phyloP scores from a whole-genome alignment of 2,329 filamentous ascomycete species.

The Sporothrix inflata region DNA sequence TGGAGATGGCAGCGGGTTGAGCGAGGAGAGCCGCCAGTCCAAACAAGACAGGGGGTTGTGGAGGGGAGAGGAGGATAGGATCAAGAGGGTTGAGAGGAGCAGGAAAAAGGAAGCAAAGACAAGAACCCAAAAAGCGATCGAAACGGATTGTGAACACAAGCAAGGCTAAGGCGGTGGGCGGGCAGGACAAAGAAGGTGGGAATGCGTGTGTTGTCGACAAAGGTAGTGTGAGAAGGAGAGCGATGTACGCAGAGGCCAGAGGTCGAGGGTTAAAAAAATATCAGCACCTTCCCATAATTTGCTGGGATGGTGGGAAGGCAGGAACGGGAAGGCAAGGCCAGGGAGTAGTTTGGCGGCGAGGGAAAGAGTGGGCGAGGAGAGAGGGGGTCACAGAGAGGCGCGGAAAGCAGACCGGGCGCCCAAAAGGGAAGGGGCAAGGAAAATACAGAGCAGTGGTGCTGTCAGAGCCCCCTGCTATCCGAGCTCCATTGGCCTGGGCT shows the following conservation, averaged over 20 bases:
- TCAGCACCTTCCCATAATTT: constrained; percentile 16
- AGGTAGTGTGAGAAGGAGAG: neutral
- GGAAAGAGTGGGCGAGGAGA: constrained; percentile 2
- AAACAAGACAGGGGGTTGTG: constrained; percentile 14
- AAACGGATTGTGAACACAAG: constrained; percentile 13
- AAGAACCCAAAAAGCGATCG: constrained; percentile 1
- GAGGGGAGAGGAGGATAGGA: neutral
- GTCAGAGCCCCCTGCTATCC: neutral
- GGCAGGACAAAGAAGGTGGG: constrained; percentile 10
- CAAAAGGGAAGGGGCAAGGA: neutral
- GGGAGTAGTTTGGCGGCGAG: neutral
- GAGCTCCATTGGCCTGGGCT: neutral
- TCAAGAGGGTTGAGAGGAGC: neutral
- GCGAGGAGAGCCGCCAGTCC: constrained; percentile 18
- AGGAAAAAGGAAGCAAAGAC: constrained; percentile 8
- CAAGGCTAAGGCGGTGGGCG: constrained; percentile 1
- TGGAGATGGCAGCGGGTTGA: constrained; percentile 8
- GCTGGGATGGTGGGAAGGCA: constrained; percentile 2
- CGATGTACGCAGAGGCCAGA: neutral
- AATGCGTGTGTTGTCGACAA: neutral
- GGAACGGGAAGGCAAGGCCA: constrained; percentile 6
- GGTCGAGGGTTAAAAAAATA: constrained; percentile 6
- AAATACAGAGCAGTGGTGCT: neutral
- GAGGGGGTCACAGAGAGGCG: neutral
- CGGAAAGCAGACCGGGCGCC: constrained; percentile 7